A percentile compares a stretch with the other conserved stretches of the same genome.
phyloP scores from a whole-genome alignment of 495 filamentous ascomycete species.

The Xylaria grammica region DNA sequence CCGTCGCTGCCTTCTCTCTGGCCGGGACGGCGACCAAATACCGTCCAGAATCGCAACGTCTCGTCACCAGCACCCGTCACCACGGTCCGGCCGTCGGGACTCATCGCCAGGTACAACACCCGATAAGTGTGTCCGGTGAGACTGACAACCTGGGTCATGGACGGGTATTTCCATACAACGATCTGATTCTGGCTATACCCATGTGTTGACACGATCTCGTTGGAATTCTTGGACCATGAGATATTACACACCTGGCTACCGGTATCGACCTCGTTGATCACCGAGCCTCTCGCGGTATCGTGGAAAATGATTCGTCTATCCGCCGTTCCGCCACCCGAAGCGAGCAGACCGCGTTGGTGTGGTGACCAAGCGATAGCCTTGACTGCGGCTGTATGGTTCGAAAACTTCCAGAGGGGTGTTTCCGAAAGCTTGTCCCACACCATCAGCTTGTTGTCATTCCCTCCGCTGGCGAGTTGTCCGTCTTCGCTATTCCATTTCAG shows the following conservation, averaged over 20 bases:
- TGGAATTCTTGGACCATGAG: slow-evolving; percentile 92
- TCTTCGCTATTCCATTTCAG: slow-evolving; percentile 96
- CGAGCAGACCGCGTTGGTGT: slow-evolving; percentile 89
- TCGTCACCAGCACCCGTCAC: slow-evolving; percentile 97
- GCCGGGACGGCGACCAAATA: slow-evolving; percentile 73
- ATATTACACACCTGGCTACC: slow-evolving; percentile 97
- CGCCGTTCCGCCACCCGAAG: slow-evolving; percentile 95
- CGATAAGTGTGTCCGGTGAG: slow-evolving; percentile 96
- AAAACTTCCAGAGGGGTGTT: slow-evolving; percentile 88
- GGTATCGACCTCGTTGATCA: slow-evolving; percentile 87
- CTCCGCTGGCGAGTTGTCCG: slow-evolving; percentile 92
- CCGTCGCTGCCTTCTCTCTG: slow-evolving; percentile 55
- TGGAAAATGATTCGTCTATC: slow-evolving; percentile 97
- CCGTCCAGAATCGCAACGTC: slow-evolving; percentile 95
- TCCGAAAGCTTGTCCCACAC: slow-evolving; percentile 95
- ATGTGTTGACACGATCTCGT: slow-evolving; percentile 96
- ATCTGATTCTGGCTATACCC: slow-evolving; percentile 99
- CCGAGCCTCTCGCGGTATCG: slow-evolving; percentile 81
- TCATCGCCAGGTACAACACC: slow-evolving; percentile 96
- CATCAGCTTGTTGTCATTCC: slow-evolving; percentile 98
- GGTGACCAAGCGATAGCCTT: slow-evolving; percentile 99
- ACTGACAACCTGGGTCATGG: slow-evolving; percentile 94
- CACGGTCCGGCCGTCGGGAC: slow-evolving; percentile 88
- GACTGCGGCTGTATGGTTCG: slow-evolving; percentile 91
- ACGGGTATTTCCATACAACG: slow-evolving; percentile 98